phyloP scores from a whole-genome alignment of 306 rosid genomes.

The Citrullus amarus region DNA sequence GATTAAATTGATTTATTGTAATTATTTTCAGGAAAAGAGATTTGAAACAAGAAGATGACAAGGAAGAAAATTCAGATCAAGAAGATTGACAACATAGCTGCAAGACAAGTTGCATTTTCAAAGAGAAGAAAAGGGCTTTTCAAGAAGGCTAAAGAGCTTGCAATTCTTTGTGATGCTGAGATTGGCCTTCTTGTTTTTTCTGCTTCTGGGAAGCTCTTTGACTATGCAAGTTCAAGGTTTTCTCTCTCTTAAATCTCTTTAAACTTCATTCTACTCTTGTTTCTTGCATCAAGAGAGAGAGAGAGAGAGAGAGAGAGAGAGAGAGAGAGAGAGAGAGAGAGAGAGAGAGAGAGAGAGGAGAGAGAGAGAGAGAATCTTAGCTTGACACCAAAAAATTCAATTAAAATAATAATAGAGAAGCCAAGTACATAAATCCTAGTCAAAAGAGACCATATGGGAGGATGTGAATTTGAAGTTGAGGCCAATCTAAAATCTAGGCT shows the following conservation, averaged over 20 bases:
- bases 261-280: background rate
- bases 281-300: background rate
- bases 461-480: background rate
- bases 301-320: background rate
- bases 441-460: background rate
- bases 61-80: slow-evolving; percentile 25
- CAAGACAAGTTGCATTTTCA: slow-evolving; percentile 34
- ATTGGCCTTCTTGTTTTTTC: slow-evolving; percentile 5
- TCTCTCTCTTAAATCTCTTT: background rate
- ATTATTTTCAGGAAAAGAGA: background rate
- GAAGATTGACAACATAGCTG: slow-evolving; percentile 29
- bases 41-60: slow-evolving; percentile 10
- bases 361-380: background rate
- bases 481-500: background rate
- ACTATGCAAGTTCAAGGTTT: slow-evolving; percentile 4
- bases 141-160: slow-evolving; percentile 15
- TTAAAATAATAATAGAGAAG: background rate
- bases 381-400: background rate
- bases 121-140: slow-evolving; percentile 15
- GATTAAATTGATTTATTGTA: background rate
- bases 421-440: background rate
- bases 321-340: too few relatives aligned
- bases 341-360: too few relatives aligned
- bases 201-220: slow-evolving; percentile 11
- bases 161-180: slow-evolving; percentile 6